These are phyloP conservation scores for Endogone sp. DNA, from an alignment of 192 early-diverging fungal genomes.

Conservation along the genomic window DNA sequence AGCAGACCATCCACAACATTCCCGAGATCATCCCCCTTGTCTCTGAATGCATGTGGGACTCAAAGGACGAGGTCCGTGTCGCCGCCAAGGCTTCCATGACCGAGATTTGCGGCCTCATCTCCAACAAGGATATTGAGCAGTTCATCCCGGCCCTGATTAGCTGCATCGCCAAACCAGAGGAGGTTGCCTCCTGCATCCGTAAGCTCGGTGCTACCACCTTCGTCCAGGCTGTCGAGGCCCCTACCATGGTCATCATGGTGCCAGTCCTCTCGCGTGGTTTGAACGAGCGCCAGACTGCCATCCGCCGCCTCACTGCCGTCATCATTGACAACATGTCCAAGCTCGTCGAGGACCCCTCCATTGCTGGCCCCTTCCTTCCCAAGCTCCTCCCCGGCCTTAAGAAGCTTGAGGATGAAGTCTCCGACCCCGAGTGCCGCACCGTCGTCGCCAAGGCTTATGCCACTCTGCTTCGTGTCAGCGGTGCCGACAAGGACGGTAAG, in stretches of 20 bases:
- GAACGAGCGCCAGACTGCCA: constrained; percentile 63
- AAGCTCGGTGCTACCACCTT: constrained; percentile 79
- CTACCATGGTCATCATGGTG: constrained; percentile 78
- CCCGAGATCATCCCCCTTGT: constrained; percentile 68
- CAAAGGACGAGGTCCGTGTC: constrained; percentile 66
- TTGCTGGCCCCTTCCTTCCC: constrained; percentile 78
- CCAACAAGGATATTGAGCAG: constrained; percentile 75
- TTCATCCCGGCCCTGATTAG: constrained; percentile 72
- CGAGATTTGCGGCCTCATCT: constrained; percentile 63
- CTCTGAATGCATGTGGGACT: constrained; percentile 78
- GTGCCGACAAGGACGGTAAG: constrained; percentile 45
- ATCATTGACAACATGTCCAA: constrained; percentile 93
- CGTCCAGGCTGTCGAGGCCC: constrained; percentile 70
- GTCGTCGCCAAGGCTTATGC: constrained; percentile 65
- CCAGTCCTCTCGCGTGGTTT: constrained; percentile 70
- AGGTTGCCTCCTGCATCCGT: constrained; percentile 74
- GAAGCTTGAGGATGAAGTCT: constrained; percentile 68
- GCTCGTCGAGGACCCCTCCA: constrained; percentile 77
- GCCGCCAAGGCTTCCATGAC: constrained; percentile 65
- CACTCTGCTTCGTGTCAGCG: constrained; percentile 63
- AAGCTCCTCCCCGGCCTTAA: constrained; percentile 73
- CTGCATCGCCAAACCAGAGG: constrained; percentile 74
- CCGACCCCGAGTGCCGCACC: constrained; percentile 73
- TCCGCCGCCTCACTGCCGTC: constrained; percentile 70
- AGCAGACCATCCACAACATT: constrained; percentile 44